Base-by-base conservation (phyloP, 768 basidiomycete genomes). In the Omphalotus guepiniiformis region DNA sequence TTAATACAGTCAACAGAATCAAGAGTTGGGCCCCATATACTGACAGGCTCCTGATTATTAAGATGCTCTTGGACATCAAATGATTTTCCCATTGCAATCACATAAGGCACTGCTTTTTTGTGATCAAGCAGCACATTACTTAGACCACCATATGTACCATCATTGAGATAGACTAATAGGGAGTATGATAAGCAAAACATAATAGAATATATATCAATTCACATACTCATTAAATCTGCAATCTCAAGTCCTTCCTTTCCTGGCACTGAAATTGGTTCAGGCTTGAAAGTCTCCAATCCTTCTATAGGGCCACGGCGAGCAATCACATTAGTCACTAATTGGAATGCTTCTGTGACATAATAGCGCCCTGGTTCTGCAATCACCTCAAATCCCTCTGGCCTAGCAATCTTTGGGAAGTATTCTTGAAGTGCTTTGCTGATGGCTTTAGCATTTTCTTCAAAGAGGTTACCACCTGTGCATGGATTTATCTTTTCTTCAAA, bases 1-100 rank as follows among this genome's bases (percentile, higher is more conserved):
- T 66, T 77, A 52, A 88, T 84, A 63, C 80, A 78, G 66, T 88
- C 85, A 60, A 88, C 80, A 44, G 81, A 81, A 60, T 88, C 85
- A 68, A 85, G 88, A 18, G 85, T 88, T 48, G 85, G 87, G 3
- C 85, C 85, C 87, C 85, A 88, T 44, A 88, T 72, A 55, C 76
- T 80, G 63, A 76, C 69, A 16, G 60, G 43, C 34, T 58, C 58
- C 55, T 63, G 42, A 58, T 56, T 27, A 58, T 53, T 38, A 45
- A 62, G 38, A 49, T 68, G 59, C 7, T 16, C n/a, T 19, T 15
- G 7, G n/a, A 37, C n/a, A 37, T 37, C n/a, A 22, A 44, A 40
- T 38, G 40, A 22, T 25, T 19, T 19, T 7, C 35, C 35, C 35
- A 37, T 6, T 16, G 35, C n/a, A 15, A 37, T 19, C n/a, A 37